Evolutionary conservation across 169 alveolate genomes (phyloP).

Genomic region (Perkinsus marinus): DNA sequence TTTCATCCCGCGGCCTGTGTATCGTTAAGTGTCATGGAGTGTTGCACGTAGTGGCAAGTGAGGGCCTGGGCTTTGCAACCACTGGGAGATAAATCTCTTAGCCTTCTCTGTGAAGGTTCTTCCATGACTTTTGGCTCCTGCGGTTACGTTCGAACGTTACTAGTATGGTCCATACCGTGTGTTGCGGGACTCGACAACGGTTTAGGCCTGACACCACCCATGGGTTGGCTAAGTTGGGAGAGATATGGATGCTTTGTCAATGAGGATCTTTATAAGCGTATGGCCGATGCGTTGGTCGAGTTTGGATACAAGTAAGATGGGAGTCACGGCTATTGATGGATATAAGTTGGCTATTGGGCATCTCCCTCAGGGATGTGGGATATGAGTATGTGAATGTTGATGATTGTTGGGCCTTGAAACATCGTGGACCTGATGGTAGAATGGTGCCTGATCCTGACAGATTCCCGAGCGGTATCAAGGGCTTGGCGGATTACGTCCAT

Average conservation of each 20-base stretch:
- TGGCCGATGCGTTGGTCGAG: conserved; percentile 33
- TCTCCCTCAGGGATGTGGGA: conserved; percentile 32
- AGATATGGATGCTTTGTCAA: conserved; percentile 23
- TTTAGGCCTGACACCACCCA: neutral
- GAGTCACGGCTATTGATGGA: neutral
- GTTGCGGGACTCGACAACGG: neutral
- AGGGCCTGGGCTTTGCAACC: too few species aligned
- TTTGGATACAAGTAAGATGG: conserved; percentile 23
- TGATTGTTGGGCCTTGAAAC: conserved; percentile 50
- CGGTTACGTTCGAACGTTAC: too few species aligned
- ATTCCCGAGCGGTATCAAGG: conserved; percentile 55
- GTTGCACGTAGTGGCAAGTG: too few species aligned
- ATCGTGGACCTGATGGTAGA: conserved; percentile 33
- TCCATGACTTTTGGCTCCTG: too few species aligned
- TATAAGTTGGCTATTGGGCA: neutral
- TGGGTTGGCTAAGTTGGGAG: conserved; percentile 15
- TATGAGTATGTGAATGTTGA: conserved; percentile 55
- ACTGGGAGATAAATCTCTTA: too few species aligned
- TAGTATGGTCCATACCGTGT: too few species aligned
- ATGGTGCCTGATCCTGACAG: conserved; percentile 31
- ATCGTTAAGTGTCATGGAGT: too few species aligned
- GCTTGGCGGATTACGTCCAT: conserved; percentile 42
- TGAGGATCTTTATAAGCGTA: conserved; percentile 25
- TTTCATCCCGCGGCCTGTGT: too few species aligned
- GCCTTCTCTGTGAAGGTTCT: too few species aligned